Evolutionary conservation across 148 eudicot genomes (phyloP).

Genomic region (Tetragonia tetragonoides): DNA sequence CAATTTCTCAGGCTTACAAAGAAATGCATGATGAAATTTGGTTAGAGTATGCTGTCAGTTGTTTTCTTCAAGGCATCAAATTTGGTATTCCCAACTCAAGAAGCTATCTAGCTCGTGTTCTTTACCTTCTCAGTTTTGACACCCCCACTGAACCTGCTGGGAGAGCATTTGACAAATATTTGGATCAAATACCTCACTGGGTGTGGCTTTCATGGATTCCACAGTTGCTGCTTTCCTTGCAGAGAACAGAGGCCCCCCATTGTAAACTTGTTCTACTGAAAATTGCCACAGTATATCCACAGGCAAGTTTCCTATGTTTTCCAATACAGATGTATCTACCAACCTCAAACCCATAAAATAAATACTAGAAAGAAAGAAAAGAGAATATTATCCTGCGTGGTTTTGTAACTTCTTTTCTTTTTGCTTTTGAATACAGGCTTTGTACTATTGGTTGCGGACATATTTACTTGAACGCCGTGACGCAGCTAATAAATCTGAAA

Average conservation of each 20-base stretch:
- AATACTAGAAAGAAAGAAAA: background rate
- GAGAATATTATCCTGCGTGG: background rate
- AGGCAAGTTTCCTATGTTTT: slow-evolving; percentile 46
- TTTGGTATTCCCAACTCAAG: slow-evolving; percentile 91
- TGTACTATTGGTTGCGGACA: slow-evolving; percentile 98
- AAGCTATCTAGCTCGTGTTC: slow-evolving; percentile 94
- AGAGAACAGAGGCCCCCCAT: slow-evolving; percentile 88
- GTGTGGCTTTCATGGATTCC: slow-evolving; percentile 99
- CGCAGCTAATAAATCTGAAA: slow-evolving; percentile 91
- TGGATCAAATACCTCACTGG: slow-evolving; percentile 96
- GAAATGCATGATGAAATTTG: slow-evolving; percentile 92
- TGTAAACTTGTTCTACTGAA: slow-evolving; percentile 90
- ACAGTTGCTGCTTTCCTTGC: slow-evolving; percentile 87
- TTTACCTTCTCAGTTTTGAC: slow-evolving; percentile 97
- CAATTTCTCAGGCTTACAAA: slow-evolving; percentile 66
- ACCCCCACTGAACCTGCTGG: slow-evolving; percentile 89
- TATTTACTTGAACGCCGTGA: slow-evolving; percentile 98
- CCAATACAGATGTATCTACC: background rate
- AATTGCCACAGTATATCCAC: slow-evolving; percentile 89
- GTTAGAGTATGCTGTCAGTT: slow-evolving; percentile 97
- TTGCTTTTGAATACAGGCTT: slow-evolving; percentile 48
- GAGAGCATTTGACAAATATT: slow-evolving; percentile 85
- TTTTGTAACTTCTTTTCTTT: slow-evolving; percentile 2
- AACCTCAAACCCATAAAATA: background rate
- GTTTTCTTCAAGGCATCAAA: slow-evolving; percentile 95